These are phyloP conservation scores for Chenopodium quinoa DNA, from an alignment of 148 eudicot genomes.

Conservation along the genomic window DNA sequence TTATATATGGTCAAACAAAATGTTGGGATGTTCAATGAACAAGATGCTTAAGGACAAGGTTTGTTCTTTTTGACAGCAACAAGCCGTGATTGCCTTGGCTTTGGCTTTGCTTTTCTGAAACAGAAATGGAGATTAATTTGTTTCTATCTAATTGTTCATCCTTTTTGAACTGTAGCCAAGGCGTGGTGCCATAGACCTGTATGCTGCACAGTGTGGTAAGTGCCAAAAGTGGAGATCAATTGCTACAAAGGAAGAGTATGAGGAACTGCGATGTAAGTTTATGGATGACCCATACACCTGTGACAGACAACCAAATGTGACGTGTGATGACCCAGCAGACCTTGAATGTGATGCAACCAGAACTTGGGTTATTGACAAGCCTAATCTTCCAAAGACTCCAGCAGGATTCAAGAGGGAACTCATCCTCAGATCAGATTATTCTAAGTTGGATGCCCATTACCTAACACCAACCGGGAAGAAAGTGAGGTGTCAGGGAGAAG, in stretches of 20 bases:
- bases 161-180: constrained; percentile 16
- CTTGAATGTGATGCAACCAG: constrained; percentile 52
- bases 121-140: background rate
- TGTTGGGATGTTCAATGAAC: background rate
- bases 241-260: constrained; percentile 55
- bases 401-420: constrained; percentile 52
- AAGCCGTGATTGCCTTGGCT: background rate
- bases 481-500: constrained; percentile 40
- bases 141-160: background rate
- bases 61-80: background rate
- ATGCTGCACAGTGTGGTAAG: constrained; percentile 58
- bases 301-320: constrained; percentile 34
- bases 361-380: constrained; percentile 71
- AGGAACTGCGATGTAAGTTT: constrained; percentile 52
- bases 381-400: constrained; percentile 64
- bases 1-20: background rate
- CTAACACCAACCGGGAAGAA: constrained; percentile 49
- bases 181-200: constrained; percentile 39
- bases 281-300: constrained; percentile 57
- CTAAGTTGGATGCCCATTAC: constrained; percentile 63
- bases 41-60: background rate
- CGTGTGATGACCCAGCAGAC: constrained; percentile 61
- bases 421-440: constrained; percentile 51
- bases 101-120: background rate
- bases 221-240: constrained; percentile 78